Conservation (phyloP, 2,329 filamentous ascomycete genomes). For the Pseudogymnoascus sp. region DNA sequence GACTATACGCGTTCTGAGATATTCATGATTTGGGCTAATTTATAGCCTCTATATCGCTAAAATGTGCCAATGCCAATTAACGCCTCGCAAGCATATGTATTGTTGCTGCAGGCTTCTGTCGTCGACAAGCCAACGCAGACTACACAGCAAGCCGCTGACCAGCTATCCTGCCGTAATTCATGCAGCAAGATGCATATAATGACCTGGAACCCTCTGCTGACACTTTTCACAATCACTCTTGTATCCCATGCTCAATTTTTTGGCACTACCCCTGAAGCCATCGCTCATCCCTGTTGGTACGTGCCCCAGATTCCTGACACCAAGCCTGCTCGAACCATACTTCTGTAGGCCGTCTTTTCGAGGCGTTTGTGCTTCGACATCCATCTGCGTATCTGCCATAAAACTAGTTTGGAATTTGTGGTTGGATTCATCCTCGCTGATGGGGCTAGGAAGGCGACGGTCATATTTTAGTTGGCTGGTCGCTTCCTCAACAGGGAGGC, state of each 20-base stretch:
- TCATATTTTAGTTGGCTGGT: constrained; percentile 22
- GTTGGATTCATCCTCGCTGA: constrained; percentile 29
- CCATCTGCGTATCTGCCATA: constrained; percentile 28
- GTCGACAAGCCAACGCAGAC: neutral
- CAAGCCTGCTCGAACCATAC: constrained; percentile 29
- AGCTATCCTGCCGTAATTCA: neutral
- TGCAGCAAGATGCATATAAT: constrained; percentile 35
- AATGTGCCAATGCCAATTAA: neutral
- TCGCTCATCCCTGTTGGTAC: constrained; percentile 18
- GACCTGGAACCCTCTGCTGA: constrained; percentile 62
- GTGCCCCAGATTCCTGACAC: constrained; percentile 26
- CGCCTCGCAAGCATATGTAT: neutral
- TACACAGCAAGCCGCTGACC: neutral
- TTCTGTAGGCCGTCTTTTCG: constrained; percentile 22
- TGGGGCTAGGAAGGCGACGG: constrained; percentile 28
- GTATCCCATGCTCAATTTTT: constrained; percentile 69
- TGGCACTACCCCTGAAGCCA: constrained; percentile 46
- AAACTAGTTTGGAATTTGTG: constrained; percentile 25
- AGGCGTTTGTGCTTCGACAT: constrained; percentile 20
- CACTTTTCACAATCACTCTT: constrained; percentile 72
- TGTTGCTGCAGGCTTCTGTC: neutral
- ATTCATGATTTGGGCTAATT: neutral
- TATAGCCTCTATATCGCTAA: neutral
- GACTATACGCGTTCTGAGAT: neutral
- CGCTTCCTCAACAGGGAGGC: constrained; percentile 22